A percentile compares a stretch with the other conserved stretches of the same genome.
Conservation (phyloP, 2,329 filamentous ascomycete genomes). For the Colletotrichum karsti region DNA sequence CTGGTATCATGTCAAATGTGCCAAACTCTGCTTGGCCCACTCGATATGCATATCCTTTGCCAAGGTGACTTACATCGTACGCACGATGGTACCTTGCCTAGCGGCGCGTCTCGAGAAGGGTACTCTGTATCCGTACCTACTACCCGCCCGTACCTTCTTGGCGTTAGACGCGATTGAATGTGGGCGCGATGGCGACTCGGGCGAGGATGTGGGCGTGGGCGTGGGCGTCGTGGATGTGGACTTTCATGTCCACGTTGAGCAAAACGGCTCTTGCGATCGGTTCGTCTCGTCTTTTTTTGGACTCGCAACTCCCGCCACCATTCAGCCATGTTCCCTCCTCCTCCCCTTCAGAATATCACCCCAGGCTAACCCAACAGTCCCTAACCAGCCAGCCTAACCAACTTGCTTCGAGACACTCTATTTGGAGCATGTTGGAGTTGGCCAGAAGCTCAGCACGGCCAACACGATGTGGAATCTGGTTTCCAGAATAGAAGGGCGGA, state of each 20-base stretch:
- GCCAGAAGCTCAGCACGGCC: neutral
- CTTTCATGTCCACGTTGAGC: neutral
- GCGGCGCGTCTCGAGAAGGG: neutral
- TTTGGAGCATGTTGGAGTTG: neutral
- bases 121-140: no score
- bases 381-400: neutral
- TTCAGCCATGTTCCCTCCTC: neutral
- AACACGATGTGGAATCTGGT: neutral
- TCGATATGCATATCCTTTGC: neutral
- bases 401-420: neutral
- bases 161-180: neutral
- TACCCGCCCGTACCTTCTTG: neutral
- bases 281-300: conserved; percentile 2
- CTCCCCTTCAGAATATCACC: no score
- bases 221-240: neutral
- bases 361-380: no score
- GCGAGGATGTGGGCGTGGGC: neutral
- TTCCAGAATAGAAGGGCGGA: neutral
- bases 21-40: neutral
- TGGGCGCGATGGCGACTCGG: neutral
- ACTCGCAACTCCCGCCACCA: neutral
- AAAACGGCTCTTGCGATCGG: neutral
- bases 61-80: neutral
- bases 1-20: neutral
- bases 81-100: neutral